Evolutionary conservation across 176 grass and related monocot species (phyloP).

Genomic region (Musa troglodytarum): DNA sequence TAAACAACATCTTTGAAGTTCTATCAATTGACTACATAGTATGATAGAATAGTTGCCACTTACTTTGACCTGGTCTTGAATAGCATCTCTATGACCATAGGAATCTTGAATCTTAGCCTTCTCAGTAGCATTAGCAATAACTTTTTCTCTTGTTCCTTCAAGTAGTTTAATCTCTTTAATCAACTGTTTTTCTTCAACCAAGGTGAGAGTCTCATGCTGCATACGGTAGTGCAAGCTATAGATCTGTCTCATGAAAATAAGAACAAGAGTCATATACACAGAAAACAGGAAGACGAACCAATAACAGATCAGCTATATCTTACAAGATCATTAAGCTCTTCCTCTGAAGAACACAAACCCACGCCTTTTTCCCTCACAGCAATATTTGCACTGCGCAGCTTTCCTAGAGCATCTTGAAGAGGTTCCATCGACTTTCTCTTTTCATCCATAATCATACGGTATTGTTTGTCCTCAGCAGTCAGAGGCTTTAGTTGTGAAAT

Average conservation of each 20-base stretch:
- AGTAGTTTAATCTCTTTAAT: conserved; percentile 85
- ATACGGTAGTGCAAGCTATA: conserved; percentile 74
- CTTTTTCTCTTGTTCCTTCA: conserved; percentile 75
- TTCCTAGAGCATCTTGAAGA: conserved; percentile 63
- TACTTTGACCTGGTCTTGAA: conserved; percentile 95
- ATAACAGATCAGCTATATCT: conserved; percentile 17
- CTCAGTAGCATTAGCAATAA: conserved; percentile 58
- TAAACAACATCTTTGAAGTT: not conserved
- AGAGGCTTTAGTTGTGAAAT: conserved; percentile 64
- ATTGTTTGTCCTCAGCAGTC: conserved; percentile 62
- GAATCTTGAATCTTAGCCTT: conserved; percentile 68
- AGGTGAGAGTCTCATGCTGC: conserved; percentile 76
- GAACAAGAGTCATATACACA: conserved; percentile 21
- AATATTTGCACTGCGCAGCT: conserved; percentile 72
- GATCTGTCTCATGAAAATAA: conserved; percentile 38
- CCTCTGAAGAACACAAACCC: conserved; percentile 80
- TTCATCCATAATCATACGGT: conserved; percentile 50
- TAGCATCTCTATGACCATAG: conserved; percentile 62
- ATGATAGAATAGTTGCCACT: conserved; percentile 17
- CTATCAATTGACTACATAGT: not conserved
- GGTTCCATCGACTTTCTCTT: conserved; percentile 76
- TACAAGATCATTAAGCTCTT: conserved; percentile 83
- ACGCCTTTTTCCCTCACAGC: conserved; percentile 58
- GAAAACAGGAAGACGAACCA: not conserved
- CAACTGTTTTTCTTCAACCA: conserved; percentile 77